Percentiles rank a stretch among this genome's conserved stretches.
phyloP scores from a whole-genome alignment of 2,329 filamentous ascomycete species.

The Aspergillus intermedius region DNA sequence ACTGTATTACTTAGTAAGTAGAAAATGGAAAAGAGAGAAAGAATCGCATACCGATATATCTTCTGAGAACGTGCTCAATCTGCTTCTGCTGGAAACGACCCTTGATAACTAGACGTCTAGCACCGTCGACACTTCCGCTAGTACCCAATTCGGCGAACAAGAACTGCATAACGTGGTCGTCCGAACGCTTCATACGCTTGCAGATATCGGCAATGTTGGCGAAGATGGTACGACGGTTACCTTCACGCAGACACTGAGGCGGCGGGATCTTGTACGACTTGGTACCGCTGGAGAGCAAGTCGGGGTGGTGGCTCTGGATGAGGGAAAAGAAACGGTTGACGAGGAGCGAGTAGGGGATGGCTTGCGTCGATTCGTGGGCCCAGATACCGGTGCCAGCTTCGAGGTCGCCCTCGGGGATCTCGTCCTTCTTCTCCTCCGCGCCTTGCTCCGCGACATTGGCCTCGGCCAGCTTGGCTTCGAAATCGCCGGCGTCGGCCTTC shows the following conservation, averaged over 20 bases:
- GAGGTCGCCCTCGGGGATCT: conserved; percentile 65
- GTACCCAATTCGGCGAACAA: conserved; percentile 98
- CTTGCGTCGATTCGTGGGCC: conserved; percentile 69
- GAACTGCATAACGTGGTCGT: conserved; percentile 96
- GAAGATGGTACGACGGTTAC: conserved; percentile 99
- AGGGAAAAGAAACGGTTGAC: conserved; percentile 91
- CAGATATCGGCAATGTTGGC: conserved; percentile 98
- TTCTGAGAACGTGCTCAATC: conserved; percentile 92
- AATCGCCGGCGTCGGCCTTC: conserved; percentile 57
- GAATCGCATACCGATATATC: conserved; percentile 73
- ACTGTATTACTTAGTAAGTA: conserved; percentile 42
- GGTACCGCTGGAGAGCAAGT: conserved; percentile 78
- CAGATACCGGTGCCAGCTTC: conserved; percentile 85
- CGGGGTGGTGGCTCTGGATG: conserved; percentile 91
- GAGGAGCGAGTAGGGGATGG: conserved; percentile 78
- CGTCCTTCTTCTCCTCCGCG: conserved; percentile 50
- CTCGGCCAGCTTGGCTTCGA: conserved; percentile 60
- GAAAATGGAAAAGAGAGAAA: conserved; percentile 16
- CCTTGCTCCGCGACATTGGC: conserved; percentile 55
- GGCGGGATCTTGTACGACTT: conserved; percentile 99
- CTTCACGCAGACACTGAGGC: conserved; percentile 97
- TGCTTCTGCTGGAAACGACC: conserved; percentile 99
- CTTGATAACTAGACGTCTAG: conserved; percentile 91
- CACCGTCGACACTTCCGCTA: conserved; percentile 89
- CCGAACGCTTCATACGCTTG: conserved; percentile 98